Percentiles rank a stretch among this genome's conserved stretches.
These are phyloP conservation scores for Noccaea bulbosa DNA, from an alignment of 345 rosid genomes.

Conservation along the genomic window DNA sequence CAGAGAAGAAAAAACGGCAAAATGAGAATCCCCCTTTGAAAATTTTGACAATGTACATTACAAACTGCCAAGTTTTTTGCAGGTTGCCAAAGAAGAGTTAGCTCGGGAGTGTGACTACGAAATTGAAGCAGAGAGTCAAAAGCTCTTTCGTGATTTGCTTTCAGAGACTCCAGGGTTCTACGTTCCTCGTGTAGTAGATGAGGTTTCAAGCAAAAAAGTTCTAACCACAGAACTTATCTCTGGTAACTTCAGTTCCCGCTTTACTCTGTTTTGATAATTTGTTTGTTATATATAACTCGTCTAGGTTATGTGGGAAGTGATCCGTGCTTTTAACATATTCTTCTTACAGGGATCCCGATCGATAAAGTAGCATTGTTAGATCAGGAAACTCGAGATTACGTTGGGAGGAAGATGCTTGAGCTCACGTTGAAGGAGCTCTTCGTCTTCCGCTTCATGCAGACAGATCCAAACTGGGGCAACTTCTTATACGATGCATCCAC, in stretches of 20 bases:
- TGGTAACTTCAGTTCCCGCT: constrained; percentile 47
- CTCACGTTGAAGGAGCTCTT: constrained; percentile 87
- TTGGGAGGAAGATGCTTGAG: constrained; percentile 82
- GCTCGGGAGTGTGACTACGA: constrained; percentile 93
- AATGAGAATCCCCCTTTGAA: neutral
- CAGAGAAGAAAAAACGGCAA: neutral
- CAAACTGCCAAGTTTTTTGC: constrained; percentile 14
- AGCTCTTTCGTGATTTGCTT: constrained; percentile 67
- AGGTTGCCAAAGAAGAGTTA: constrained; percentile 96
- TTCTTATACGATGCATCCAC: constrained; percentile 77
- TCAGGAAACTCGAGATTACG: constrained; percentile 80
- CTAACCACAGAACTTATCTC: constrained; percentile 80
- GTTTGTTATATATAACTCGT: neutral
- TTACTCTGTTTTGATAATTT: neutral
- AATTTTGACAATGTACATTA: neutral
- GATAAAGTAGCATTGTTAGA: constrained; percentile 83
- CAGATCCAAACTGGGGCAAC: constrained; percentile 98
- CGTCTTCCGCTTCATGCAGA: constrained; percentile 94
- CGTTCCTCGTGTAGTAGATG: constrained; percentile 80
- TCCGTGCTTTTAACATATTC: constrained; percentile 24
- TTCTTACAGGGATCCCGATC: constrained; percentile 70
- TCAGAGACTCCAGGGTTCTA: constrained; percentile 62
- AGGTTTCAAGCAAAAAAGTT: constrained; percentile 79
- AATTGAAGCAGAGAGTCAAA: constrained; percentile 86
- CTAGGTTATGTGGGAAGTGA: neutral